Base-by-base conservation (phyloP, 2,329 filamentous ascomycete genomes). In the Microcyclospora tardicrescens region DNA sequence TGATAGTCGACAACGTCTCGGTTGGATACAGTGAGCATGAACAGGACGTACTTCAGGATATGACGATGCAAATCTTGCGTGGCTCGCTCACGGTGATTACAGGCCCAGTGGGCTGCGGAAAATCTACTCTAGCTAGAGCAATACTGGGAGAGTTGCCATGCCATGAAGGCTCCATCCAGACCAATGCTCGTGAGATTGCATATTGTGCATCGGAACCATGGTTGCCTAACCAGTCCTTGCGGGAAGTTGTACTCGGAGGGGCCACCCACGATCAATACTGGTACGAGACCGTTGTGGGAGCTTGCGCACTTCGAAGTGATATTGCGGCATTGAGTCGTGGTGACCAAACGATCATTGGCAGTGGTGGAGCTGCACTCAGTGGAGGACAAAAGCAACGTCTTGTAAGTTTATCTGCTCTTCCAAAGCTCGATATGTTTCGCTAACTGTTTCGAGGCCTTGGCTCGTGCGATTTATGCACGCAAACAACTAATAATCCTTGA, bases 321-420 rank as follows among this genome's bases (percentile, higher is more conserved):
- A 63, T 93, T 27, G 72, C 79, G 12, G 83, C 85, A 65, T 67
- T 93, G 12, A 64, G 73, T 0, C 81, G 89, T 52, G 84, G 84
- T 3, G 83, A 91, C 50, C 61, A 73, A 34, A 93, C 85, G 0
- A 81, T 87, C 52, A 83, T 93, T 37, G 84, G 84, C 10, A 81
- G 82, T 2, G 87, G 89, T 43, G 84, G 84, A 6, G 84, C 91
- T 49, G 86, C 89, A 49, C 65, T 93, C 6, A 85, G 80, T 43
- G 84, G 85, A 45, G 85, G 84, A 0, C 84, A 93, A 58, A 77
- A 83, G 52, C 87, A 84, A 81, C 73, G 84, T 38, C 72, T 91
- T 28, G 30, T 32, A 32, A 32, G 30, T 32, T 15, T 4, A 24
- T 8, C 8, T 24, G 12, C 30, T 10, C 4, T 32, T 32, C 10